A percentile compares a stretch with the other conserved stretches of the same genome.
Conservation (phyloP, 116 monocot species). For the Dioscorea cayenensis region DNA sequence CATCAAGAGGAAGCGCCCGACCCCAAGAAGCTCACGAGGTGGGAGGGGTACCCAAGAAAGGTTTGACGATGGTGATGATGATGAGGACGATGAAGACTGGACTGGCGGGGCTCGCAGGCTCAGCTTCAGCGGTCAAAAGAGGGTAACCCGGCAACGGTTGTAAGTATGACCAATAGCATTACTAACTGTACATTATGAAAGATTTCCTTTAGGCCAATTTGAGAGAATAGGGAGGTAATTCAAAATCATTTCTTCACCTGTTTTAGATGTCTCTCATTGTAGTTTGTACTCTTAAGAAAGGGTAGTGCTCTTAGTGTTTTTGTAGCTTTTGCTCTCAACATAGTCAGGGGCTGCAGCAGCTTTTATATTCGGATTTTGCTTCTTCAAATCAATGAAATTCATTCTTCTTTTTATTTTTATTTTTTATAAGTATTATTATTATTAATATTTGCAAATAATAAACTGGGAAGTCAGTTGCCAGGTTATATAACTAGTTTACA, state of each 20-base stretch:
- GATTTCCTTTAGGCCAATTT: background rate
- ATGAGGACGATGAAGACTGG: constrained; percentile 60
- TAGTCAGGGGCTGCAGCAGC: background rate
- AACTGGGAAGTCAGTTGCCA: no score
- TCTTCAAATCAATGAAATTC: background rate
- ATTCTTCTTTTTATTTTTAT: background rate
- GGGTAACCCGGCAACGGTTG: constrained; percentile 50
- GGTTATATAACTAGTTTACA: no score
- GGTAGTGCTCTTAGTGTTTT: background rate
- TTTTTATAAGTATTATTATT: no score
- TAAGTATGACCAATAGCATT: constrained; percentile 7
- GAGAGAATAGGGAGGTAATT: background rate
- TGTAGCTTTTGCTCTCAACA: background rate
- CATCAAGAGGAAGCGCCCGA: constrained; percentile 64
- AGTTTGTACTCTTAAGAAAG: background rate
- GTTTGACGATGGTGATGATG: background rate
- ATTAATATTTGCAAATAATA: no score
- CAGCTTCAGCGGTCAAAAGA: constrained; percentile 38
- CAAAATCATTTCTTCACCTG: background rate
- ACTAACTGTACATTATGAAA: constrained; percentile 2
- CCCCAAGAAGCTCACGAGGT: constrained; percentile 49
- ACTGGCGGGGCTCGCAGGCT: constrained; percentile 54
- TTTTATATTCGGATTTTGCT: background rate
- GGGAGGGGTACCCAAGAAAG: constrained; percentile 13
- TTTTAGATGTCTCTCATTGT: background rate